phyloP scores from a whole-genome alignment of 768 basidiomycete genomes.

The Termitomyces titanicus region DNA sequence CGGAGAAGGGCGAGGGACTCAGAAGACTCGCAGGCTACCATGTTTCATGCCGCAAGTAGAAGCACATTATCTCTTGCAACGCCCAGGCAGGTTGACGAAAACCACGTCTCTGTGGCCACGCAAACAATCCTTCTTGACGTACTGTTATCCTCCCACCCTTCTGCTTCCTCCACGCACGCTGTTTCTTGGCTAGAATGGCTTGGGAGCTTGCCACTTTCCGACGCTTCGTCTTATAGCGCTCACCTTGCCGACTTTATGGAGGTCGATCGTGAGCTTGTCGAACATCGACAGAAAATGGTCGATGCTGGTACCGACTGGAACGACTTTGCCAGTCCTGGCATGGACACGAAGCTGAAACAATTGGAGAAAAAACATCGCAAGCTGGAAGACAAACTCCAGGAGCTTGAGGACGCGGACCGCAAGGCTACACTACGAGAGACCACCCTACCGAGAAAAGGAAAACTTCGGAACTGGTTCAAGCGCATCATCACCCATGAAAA shows the following conservation, averaged over 20 bases:
- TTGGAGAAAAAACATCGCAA: constrained; percentile 41
- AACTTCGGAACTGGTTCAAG: constrained; percentile 62
- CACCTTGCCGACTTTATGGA: constrained; percentile 24
- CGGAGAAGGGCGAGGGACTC: constrained; percentile 51
- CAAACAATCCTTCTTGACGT: constrained; percentile 27
- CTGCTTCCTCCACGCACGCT: constrained; percentile 10
- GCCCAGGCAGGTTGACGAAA: constrained; percentile 11
- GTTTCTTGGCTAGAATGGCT: constrained; percentile 38
- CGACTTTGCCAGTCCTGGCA: constrained; percentile 13
- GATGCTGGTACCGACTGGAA: constrained; percentile 12
- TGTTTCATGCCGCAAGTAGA: constrained; percentile 22
- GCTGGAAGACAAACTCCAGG: constrained; percentile 30
- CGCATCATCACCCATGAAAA: constrained; percentile 47
- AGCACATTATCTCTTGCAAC: constrained; percentile 13
- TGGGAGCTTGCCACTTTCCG: constrained; percentile 25
- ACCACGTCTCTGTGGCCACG: constrained; percentile 20
- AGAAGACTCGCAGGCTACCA: constrained; percentile 62
- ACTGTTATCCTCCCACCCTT: constrained; percentile 1
- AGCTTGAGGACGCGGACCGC: constrained; percentile 19
- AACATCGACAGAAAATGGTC: constrained; percentile 18
- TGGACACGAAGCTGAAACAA: constrained; percentile 37
- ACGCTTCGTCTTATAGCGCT: constrained; percentile 27
- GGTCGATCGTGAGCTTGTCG: constrained; percentile 25
- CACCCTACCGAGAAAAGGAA: constrained; percentile 36
- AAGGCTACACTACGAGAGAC: constrained; percentile 23